Evolutionary conservation across 163 green algal genomes (phyloP), one percentile per base, ranked within the genome.

Genomic region (Scenedesmus sp.): DNA sequence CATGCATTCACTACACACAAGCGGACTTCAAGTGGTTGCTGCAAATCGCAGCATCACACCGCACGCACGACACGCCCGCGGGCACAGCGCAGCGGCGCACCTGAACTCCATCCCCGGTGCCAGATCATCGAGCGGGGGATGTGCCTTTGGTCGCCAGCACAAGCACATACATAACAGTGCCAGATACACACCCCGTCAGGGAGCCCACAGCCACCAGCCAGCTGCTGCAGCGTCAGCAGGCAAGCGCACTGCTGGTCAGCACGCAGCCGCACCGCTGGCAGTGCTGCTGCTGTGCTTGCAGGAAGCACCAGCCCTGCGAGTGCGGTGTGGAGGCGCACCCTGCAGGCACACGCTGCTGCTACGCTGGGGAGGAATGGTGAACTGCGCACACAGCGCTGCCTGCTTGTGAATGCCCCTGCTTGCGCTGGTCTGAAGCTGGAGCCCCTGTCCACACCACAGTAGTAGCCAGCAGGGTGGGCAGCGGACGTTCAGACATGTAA

Each of bases 151-250:
- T 44, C 88, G 68, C 88, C 88, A 92, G 70, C 88, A 92, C 81
- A 92, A 46, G 88, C 88, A 92, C 88, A 92, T 92, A 78, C 88
- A 92, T 92, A 78, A 87, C 42, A 68, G 43, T 72, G 68, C n/a
- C 30, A 42, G 13, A 35, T 70, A 37, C 59, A 76, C 86, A 61
- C 51, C 76, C 76, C 51, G 70, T 59, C 76, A 46, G 80, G 86
- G 51, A 43, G 33, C 76, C n/a, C 20, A 33, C 22, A 35, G 33
- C 42, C 37, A 13, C 7, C 37, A 33, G 76, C 76, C 76, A 56
- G 37, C 76, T 46, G 76, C 76, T 33, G 37, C 76, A 76, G 61
- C 61, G 30, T 76, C 61, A 76, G 61, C 61, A 40, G 56, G 56
- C 56, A 30, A 26, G 65, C 18, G 30, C 59, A 24, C 59, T 76